Conservation (phyloP, 1,139 yeast genomes). For the Keqinozyma sinolaborantium region DNA sequence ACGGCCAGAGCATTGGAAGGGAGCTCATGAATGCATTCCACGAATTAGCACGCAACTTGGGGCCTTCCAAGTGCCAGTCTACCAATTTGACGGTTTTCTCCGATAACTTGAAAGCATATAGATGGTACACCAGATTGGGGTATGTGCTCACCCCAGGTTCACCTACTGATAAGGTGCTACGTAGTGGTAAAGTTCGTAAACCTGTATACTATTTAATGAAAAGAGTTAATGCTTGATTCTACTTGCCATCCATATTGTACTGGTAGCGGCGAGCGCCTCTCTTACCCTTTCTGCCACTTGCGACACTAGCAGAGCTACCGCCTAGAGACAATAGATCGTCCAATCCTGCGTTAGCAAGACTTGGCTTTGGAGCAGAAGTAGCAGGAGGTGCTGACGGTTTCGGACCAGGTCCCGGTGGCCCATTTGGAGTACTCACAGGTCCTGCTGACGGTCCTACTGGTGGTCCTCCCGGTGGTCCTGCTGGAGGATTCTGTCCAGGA, state of each 20-base stretch:
- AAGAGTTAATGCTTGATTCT: conserved; percentile 2
- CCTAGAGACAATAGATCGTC: conserved; percentile 65
- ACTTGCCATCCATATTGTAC: conserved; percentile 1
- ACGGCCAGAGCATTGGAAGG: conserved; percentile 31
- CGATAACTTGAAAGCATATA: conserved; percentile 37
- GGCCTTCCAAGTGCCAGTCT: conserved; percentile 15
- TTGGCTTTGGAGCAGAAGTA: conserved; percentile 10
- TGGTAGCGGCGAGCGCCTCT: conserved; percentile 57
- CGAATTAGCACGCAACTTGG: conserved; percentile 15
- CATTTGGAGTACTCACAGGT: conserved; percentile 2
- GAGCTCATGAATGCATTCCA: conserved; percentile 29
- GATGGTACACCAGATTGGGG: conserved; percentile 42
- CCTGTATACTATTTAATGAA: conserved; percentile 24
- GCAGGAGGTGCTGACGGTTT: conserved; percentile 7
- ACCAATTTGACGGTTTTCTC: conserved; percentile 51
- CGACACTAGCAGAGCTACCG: conserved; percentile 29
- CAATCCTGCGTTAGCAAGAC: conserved; percentile 49
- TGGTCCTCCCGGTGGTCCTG: conserved; percentile 4
- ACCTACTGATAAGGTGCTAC: conserved; percentile 37
- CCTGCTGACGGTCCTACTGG: conserved; percentile 3
- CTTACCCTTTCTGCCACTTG: conserved; percentile 49
- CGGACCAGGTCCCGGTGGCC: conserved; percentile 3
- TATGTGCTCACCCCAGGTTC: conserved; percentile 37
- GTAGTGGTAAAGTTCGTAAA: conserved; percentile 34
- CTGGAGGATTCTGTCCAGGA: neutral